A percentile compares a stretch with the other conserved stretches of the same genome.
Conservation (phyloP, 805 yeast species). For the Dipodascopsis uninucleata region DNA sequence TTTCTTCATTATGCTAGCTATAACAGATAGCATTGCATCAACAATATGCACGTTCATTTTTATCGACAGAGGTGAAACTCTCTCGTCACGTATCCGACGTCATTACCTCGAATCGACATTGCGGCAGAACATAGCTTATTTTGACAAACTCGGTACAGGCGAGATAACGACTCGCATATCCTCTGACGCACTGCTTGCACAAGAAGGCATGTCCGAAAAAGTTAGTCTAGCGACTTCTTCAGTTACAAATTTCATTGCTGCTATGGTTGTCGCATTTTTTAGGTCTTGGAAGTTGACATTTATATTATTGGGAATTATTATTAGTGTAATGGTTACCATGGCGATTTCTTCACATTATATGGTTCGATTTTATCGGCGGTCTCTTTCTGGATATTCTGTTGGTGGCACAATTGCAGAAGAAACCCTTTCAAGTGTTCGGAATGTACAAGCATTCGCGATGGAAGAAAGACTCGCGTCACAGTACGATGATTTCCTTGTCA, state of each 20-base stretch:
- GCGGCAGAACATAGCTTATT: constrained; percentile 42
- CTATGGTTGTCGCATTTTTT: constrained; percentile 39
- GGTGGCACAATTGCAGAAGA: constrained; percentile 41
- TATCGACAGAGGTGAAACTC: constrained; percentile 41
- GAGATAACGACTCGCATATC: constrained; percentile 44
- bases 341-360: constrained; percentile 33
- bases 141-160: constrained; percentile 43
- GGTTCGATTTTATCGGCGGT: constrained; percentile 9
- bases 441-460: constrained; percentile 42
- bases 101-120: constrained; percentile 37
- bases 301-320: constrained; percentile 36
- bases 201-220: constrained; percentile 44
- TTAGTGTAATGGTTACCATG: constrained; percentile 35
- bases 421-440: constrained; percentile 39
- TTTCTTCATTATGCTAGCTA: constrained; percentile 10
- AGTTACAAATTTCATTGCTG: constrained; percentile 39
- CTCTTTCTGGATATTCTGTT: constrained; percentile 10
- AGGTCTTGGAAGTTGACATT: constrained; percentile 40
- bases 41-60: constrained; percentile 36
- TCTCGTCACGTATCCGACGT: constrained; percentile 41
- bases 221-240: constrained; percentile 38
- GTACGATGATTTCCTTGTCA: constrained; percentile 34
- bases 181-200: constrained; percentile 40
- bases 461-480: constrained; percentile 37
- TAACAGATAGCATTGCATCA: constrained; percentile 10